Base-by-base conservation (phyloP, 352 stramenopile genomes). In the Globisporangium canariense region DNA sequence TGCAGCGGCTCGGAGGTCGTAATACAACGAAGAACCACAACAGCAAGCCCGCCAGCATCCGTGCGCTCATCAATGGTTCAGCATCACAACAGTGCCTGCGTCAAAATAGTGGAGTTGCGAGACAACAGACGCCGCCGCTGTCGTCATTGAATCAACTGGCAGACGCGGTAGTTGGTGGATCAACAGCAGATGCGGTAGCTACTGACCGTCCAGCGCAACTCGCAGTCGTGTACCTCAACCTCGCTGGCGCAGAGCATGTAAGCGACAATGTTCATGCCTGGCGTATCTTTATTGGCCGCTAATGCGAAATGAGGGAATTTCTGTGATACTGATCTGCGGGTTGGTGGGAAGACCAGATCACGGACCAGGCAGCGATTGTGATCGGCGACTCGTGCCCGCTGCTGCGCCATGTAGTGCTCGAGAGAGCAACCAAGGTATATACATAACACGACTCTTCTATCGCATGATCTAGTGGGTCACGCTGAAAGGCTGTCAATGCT, bases 201-300 rank as follows among this genome's bases (percentile, higher is more conserved):
- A 34, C 36, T 60, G 22, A n/a, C 11, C 36, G 4, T 10, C 34
- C 11, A 47, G n/a, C 11, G 53, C 41, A 25, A 4, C 43, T 50
- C 13, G 9, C 38, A 18, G 34, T 68, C 38, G 38, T 53, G 25
- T 58, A 16, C 38, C 62, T 92, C 6, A 89, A 92, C 56, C 74
- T 92, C n/a, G 58, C 71, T 47, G 77, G 77, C 9, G 81, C 80
- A 4, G 83, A 92, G 36, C 66, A 86, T 59, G 76, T 86, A 58
- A 41, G 55, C 55, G 8, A 9, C 20, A 57, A 54, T 8, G 28
- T 14, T 18, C 22, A 52, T 7, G 3, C 22, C 36, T 30, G 1
- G 55, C 43, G 13, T 60, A 14, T 10, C 2, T 11, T 14, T 41
- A 22, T 18, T 60, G 20, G 30, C 10, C n/a, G 25, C 32, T 38